phyloP scores from a whole-genome alignment of 345 rosid species.

The rapeseed (Brassica napus) region Da-Ae NC_063446.1:36058501-36059000 shows the following conservation, averaged over 20 bases:
- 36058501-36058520: constrained; percentile 90
- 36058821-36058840: constrained; percentile 99
- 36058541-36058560: constrained; percentile 50
- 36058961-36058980: constrained; percentile 75
- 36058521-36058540: constrained; percentile 86
- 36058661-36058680: constrained; percentile 64
- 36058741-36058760: constrained; percentile 15
- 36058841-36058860: constrained; percentile 98
- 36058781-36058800: constrained; percentile 64
- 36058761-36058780: constrained; percentile 32
- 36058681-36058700: constrained; percentile 66
- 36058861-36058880: background rate
- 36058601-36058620: background rate
- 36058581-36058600: background rate
- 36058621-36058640: constrained; percentile 14
- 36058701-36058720: constrained; percentile 78
- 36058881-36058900: constrained; percentile 3
- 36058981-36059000: constrained; percentile 67
- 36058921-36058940: constrained; percentile 15
- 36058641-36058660: constrained; percentile 57
- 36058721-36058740: constrained; percentile 26
- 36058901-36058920: constrained; percentile 14
- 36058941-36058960: constrained; percentile 88
- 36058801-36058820: constrained; percentile 85
- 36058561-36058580: background rate